phyloP scores from a whole-genome alignment of 306 rosid species.

The Citrullus mucosospermus region DNA sequence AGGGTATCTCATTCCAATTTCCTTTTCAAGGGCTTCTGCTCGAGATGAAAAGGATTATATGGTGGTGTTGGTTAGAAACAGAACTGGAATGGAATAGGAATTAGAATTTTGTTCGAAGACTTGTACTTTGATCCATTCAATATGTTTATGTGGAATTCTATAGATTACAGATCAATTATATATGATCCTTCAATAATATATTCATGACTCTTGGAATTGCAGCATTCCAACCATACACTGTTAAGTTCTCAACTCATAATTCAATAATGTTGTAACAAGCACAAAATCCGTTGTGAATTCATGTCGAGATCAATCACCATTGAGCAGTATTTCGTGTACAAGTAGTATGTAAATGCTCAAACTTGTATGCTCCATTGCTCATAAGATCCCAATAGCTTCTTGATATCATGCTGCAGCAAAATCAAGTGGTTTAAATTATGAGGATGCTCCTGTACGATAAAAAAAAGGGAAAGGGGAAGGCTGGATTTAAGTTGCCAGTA shows the following conservation, averaged over 20 bases:
- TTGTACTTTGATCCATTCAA: neutral
- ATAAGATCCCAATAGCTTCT: constrained; percentile 36
- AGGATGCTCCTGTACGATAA: neutral
- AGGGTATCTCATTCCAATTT: neutral
- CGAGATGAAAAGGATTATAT: neutral
- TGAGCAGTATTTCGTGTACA: neutral
- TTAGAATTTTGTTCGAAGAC: neutral
- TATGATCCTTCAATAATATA: neutral
- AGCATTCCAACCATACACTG: neutral
- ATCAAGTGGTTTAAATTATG: neutral
- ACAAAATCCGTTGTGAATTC: neutral
- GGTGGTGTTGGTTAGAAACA: constrained; percentile 3
- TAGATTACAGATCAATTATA: neutral
- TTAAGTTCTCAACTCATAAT: neutral
- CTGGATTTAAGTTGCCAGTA: too few relatives aligned
- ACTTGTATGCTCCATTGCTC: constrained; percentile 5
- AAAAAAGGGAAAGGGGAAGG: neutral
- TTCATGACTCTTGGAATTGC: neutral
- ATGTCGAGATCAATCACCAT: neutral
- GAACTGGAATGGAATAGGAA: constrained; percentile 5
- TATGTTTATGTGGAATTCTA: neutral
- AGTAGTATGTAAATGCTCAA: neutral
- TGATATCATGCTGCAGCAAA: constrained; percentile 43
- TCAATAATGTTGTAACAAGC: neutral
- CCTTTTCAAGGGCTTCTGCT: constrained; percentile 2